Evolutionary conservation across 257 asterid genomes (phyloP).

Genomic region (Cordia subcordata): DNA sequence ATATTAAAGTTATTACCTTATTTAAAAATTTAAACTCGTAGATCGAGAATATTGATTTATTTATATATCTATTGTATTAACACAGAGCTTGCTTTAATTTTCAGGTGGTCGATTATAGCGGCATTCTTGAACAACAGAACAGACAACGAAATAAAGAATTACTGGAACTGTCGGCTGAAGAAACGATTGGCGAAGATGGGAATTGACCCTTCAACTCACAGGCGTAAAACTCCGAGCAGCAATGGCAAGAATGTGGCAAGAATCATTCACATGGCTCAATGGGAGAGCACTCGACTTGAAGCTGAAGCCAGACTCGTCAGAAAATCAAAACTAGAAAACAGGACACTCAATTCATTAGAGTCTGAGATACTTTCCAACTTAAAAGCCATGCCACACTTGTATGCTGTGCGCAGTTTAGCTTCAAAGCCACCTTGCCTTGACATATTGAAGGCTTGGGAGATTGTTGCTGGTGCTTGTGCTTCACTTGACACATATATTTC

Average conservation of each 20-base stretch:
- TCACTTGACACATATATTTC: background rate
- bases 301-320: background rate
- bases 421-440: background rate
- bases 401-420: background rate
- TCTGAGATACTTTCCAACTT: background rate
- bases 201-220: background rate
- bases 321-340: background rate
- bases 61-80: no score
- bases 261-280: constrained; percentile 1
- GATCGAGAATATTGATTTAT: no score
- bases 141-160: background rate
- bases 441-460: background rate
- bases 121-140: background rate
- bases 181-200: background rate
- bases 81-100: no score
- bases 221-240: background rate
- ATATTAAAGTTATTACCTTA: no score
- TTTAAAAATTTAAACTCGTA: no score
- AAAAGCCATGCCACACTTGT: background rate
- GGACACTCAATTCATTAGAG: background rate
- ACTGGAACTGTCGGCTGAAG: background rate
- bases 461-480: background rate
- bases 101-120: background rate
- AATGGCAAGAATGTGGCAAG: background rate
- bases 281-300: background rate